These are phyloP conservation scores for Turnera subulata DNA, from an alignment of 345 rosid genomes.

Conservation along the genomic window DNA sequence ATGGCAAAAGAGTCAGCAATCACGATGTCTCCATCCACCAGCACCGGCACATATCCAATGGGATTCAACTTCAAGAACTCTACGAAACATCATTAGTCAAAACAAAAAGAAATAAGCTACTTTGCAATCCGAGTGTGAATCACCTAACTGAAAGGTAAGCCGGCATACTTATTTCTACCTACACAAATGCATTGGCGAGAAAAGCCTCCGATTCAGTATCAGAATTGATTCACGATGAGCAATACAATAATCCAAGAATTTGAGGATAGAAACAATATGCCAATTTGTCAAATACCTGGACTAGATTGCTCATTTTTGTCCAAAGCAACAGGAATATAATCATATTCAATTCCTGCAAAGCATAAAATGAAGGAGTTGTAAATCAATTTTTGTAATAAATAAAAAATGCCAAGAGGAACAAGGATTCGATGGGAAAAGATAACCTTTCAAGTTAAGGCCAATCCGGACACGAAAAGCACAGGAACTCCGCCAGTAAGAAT, in stretches of 20 bases:
- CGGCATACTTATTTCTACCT: too few relatives aligned
- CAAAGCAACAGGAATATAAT: constrained; percentile 59
- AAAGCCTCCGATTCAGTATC: not conserved
- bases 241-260: not conserved
- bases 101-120: not conserved
- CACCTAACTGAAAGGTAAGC: too few relatives aligned
- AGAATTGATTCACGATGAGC: not conserved
- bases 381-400: too few relatives aligned
- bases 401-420: too few relatives aligned
- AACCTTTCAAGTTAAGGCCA: constrained; percentile 79
- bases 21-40: constrained; percentile 66
- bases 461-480: constrained; percentile 70
- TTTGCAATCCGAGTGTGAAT: too few relatives aligned
- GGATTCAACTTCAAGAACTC: constrained; percentile 73
- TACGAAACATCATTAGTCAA: constrained; percentile 21
- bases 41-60: constrained; percentile 68
- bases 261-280: not conserved
- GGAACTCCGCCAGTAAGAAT: constrained; percentile 74
- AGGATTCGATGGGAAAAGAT: not conserved
- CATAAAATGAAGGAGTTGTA: not conserved
- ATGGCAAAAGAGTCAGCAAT: constrained; percentile 79
- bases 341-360: constrained; percentile 55
- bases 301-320: constrained; percentile 49
- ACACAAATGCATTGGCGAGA: too few relatives aligned
- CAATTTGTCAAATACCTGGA: constrained; percentile 38